These are phyloP conservation scores for Trichoderma breve DNA, from an alignment of 2,329 filamentous ascomycete genomes.

Conservation along the genomic window DNA sequence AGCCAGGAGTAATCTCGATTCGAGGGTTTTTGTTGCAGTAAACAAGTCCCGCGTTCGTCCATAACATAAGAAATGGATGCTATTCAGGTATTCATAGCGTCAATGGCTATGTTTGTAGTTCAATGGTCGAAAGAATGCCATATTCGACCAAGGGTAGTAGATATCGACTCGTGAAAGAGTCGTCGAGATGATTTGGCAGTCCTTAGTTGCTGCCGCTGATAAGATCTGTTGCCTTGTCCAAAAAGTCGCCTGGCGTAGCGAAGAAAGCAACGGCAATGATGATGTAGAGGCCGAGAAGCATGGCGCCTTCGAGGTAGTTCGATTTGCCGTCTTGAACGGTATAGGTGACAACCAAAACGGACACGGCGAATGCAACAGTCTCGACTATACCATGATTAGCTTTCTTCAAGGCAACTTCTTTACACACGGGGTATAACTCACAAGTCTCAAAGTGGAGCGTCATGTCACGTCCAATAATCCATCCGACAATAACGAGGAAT, in stretches of 20 bases:
- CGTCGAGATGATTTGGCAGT: background rate
- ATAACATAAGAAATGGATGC: background rate
- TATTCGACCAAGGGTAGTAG: background rate
- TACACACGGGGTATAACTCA: constrained; percentile 27
- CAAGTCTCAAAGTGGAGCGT: constrained; percentile 73
- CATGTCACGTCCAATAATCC: constrained; percentile 72
- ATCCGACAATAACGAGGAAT: constrained; percentile 75
- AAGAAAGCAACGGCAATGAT: constrained; percentile 63
- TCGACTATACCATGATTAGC: constrained; percentile 50
- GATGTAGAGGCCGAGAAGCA: constrained; percentile 55
- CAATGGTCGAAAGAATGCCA: background rate
- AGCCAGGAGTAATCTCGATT: background rate
- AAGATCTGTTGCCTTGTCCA: constrained; percentile 37
- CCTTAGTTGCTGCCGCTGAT: background rate
- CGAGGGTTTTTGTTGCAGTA: background rate
- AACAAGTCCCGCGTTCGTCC: background rate
- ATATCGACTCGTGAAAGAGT: background rate
- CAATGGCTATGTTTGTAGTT: background rate
- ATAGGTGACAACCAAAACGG: constrained; percentile 72
- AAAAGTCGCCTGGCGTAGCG: constrained; percentile 49
- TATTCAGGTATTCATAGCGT: background rate
- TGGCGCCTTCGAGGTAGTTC: constrained; percentile 79
- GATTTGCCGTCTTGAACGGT: constrained; percentile 78
- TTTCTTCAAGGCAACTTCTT: background rate
- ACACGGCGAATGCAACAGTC: constrained; percentile 74